Evolutionary conservation across 345 rosid genomes (phyloP).

Genomic region (sweet orange (Citrus sinensis)): DNA sequence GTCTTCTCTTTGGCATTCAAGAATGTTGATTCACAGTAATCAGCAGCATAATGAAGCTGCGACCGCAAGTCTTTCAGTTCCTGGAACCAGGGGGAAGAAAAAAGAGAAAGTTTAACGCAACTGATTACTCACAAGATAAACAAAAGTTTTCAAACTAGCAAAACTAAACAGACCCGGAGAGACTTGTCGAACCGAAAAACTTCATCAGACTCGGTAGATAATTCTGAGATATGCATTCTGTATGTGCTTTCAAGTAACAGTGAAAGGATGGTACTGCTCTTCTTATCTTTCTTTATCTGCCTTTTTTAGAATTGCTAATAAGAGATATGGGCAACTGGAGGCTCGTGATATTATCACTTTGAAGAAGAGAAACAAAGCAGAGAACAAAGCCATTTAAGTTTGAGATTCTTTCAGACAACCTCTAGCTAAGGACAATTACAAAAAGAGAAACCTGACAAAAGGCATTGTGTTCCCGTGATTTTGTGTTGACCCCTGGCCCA

Average conservation of each 20-base stretch:
- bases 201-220: constrained; percentile 23
- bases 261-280: neutral
- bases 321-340: neutral
- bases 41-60: constrained; percentile 68
- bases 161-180: constrained; percentile 36
- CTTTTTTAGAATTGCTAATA: neutral
- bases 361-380: neutral
- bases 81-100: constrained; percentile 14
- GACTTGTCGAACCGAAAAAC: constrained; percentile 43
- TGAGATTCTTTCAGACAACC: constrained; percentile 7
- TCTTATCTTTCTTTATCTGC: neutral
- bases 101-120: neutral
- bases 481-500: constrained; percentile 4
- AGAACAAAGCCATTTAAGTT: constrained; percentile 6
- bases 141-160: neutral
- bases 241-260: neutral
- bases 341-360: constrained; percentile 7
- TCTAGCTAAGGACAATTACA: neutral
- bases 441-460: constrained; percentile 35
- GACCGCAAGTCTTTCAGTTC: constrained; percentile 63
- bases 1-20: constrained; percentile 40
- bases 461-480: constrained; percentile 43
- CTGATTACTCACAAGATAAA: neutral
- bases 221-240: constrained; percentile 24
- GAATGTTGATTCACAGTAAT: constrained; percentile 55